Evolutionary conservation across 306 rosid species (phyloP).

Genomic region (Senna tora): DNA sequence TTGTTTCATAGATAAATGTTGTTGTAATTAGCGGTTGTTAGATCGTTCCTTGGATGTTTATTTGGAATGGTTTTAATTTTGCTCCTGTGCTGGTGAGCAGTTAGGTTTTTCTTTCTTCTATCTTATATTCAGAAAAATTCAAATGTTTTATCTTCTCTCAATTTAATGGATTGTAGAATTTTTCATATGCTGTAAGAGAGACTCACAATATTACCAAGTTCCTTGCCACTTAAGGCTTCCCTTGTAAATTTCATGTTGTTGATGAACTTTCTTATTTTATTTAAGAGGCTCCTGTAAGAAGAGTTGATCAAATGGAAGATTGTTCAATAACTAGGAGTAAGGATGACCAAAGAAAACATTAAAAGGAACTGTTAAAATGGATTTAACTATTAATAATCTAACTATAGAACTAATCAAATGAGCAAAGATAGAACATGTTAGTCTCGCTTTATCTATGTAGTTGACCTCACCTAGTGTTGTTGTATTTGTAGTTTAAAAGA

Average conservation of each 20-base stretch:
- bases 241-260: neutral
- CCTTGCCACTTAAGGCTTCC: neutral
- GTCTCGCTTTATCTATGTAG: no score
- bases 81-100: neutral
- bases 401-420: no score
- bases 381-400: no score
- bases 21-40: neutral
- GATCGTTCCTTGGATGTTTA: neutral
- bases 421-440: no score
- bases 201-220: neutral
- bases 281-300: no score
- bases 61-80: neutral
- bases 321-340: no score
- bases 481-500: slow-evolving; percentile 3
- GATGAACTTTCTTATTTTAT: neutral
- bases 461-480: no score
- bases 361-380: no score
- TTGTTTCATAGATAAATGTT: slow-evolving; percentile 8
- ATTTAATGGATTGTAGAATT: neutral
- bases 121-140: neutral
- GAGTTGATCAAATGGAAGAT: no score
- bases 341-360: no score
- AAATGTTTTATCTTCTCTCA: neutral
- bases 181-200: neutral
- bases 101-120: neutral